Evolutionary conservation across 2,329 filamentous ascomycete genomes (phyloP).

Genomic region (Alternaria dauci): DNA sequence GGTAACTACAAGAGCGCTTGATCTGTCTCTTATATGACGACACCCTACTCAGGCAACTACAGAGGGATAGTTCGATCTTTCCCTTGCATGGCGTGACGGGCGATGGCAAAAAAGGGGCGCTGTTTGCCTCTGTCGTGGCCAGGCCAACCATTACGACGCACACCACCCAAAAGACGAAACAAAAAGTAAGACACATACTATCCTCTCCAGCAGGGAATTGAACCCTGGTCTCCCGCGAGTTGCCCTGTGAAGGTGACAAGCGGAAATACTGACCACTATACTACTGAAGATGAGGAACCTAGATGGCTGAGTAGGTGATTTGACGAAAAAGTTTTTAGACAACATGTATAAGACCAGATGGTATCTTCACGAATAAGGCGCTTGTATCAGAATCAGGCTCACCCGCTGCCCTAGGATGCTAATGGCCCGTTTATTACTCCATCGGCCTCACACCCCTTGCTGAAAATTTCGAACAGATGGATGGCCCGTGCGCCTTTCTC

Average conservation of each 20-base stretch:
- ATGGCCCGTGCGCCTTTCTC: too few relatives aligned
- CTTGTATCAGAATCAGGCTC: too few relatives aligned
- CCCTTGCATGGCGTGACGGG: too few relatives aligned
- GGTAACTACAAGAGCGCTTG: too few relatives aligned
- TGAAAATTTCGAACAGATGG: too few relatives aligned
- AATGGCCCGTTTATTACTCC: not conserved
- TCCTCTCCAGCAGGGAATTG: slow-evolving; percentile 3
- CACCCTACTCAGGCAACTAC: too few relatives aligned
- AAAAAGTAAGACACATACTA: not conserved
- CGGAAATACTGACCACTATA: slow-evolving; percentile 9
- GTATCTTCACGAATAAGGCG: too few relatives aligned
- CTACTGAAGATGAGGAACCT: slow-evolving; percentile 4
- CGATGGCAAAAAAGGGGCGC: too few relatives aligned
- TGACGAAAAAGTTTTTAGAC: not conserved
- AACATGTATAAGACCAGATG: fast-evolving
- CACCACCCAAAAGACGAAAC: not conserved
- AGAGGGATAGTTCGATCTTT: too few relatives aligned
- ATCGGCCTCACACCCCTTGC: too few relatives aligned
- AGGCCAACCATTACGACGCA: not conserved
- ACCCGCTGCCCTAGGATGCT: not conserved
- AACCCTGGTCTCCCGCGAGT: slow-evolving; percentile 5
- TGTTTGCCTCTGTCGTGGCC: too few relatives aligned
- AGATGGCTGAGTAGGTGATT: not conserved
- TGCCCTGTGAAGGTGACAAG: not conserved
- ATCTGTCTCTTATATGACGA: too few relatives aligned